phyloP scores from a whole-genome alignment of 139 green algal genomes.

The Choricystis sp. region DNA sequence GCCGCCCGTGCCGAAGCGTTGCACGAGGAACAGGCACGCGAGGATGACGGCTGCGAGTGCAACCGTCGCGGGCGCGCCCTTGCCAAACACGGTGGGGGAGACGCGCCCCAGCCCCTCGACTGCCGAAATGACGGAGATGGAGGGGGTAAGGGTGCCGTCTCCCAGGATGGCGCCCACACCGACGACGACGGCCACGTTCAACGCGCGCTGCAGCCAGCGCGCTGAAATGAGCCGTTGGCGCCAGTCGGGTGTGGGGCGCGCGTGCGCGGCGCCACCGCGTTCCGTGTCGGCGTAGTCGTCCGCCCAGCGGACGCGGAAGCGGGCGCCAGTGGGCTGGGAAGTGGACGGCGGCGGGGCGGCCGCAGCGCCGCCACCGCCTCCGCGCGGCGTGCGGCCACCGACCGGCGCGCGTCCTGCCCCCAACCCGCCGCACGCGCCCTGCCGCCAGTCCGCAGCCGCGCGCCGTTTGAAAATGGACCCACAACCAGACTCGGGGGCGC shows the following conservation, averaged over 20 bases:
- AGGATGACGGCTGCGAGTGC: constrained; percentile 21
- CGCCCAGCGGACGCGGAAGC: constrained; percentile 4
- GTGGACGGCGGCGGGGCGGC: neutral
- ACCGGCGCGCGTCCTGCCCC: neutral
- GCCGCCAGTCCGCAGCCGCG: constrained; percentile 20
- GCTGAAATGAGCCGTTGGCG: constrained; percentile 1
- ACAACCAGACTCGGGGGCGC: too few species aligned
- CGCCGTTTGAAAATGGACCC: too few species aligned
- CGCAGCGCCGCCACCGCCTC: too few species aligned
- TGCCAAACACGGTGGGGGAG: neutral
- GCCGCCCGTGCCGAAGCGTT: constrained; percentile 29
- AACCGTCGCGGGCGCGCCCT: neutral
- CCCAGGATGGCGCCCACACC: constrained; percentile 16
- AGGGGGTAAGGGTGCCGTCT: constrained; percentile 22
- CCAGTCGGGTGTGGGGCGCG: too few species aligned
- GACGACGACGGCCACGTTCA: constrained; percentile 14
- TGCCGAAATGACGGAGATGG: constrained; percentile 7
- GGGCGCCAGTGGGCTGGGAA: neutral
- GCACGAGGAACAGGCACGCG: constrained; percentile 26
- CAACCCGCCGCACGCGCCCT: neutral
- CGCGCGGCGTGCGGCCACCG: constrained; percentile 10
- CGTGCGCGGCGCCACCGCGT: too few species aligned
- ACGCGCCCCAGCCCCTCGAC: neutral
- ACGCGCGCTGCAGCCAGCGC: neutral
- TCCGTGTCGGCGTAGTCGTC: neutral